Conservation (phyloP, 2,329 filamentous ascomycete genomes). For the Thielaviopsis euricoi region DNA sequence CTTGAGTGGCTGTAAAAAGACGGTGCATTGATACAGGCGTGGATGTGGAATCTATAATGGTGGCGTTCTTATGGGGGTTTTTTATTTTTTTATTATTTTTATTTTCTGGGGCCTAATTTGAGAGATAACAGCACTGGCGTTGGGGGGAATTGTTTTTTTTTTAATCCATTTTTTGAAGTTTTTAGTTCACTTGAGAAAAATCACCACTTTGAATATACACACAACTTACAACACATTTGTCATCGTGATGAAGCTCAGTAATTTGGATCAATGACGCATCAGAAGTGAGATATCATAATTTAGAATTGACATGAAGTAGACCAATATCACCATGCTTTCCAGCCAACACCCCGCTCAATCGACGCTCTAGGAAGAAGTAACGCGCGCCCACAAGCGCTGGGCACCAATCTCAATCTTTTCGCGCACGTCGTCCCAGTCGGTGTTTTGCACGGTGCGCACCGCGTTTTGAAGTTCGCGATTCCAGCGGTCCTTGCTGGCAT, state of each 20-base stretch:
- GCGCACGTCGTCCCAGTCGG: constrained; percentile 47
- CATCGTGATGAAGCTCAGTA: background rate
- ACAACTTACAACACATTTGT: background rate
- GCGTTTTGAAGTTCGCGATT: constrained; percentile 55
- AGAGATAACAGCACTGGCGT: constrained; percentile 6
- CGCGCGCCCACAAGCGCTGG: constrained; percentile 1
- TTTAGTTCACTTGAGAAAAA: background rate
- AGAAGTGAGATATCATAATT: background rate
- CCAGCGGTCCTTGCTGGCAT: constrained; percentile 61
- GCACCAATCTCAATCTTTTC: constrained; percentile 34
- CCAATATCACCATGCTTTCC: too few species aligned
- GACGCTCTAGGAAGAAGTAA: background rate
- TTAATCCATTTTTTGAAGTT: background rate
- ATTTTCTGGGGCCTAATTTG: background rate
- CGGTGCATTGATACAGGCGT: background rate
- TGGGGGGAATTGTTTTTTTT: background rate
- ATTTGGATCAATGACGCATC: background rate
- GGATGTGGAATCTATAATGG: too few species aligned
- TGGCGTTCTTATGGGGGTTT: too few species aligned
- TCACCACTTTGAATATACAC: constrained; percentile 3
- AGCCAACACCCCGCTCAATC: too few species aligned
- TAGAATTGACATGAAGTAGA: background rate
- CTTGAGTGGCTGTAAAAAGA: constrained; percentile 39
- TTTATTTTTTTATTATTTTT: background rate
- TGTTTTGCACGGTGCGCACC: constrained; percentile 48